A percentile compares a stretch with the other conserved stretches of the same genome.
Conservation (phyloP, 1,284 basidiomycete genomes). For the Lentinula novae-zelandiae region DNA sequence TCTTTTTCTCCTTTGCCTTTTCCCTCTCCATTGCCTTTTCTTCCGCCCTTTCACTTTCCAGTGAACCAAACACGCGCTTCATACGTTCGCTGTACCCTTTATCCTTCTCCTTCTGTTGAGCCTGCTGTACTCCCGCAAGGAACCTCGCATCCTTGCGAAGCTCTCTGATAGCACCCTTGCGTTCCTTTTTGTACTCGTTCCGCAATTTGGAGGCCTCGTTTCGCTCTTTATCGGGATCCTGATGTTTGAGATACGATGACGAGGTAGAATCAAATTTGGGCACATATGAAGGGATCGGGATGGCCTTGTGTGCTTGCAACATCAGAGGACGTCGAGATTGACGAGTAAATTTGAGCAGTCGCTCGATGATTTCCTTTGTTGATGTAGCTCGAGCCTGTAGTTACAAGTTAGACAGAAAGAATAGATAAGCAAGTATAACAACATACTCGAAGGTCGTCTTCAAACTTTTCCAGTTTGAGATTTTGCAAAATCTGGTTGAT, state of each 20-base stretch:
- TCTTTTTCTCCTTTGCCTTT: conserved; percentile 73
- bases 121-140: conserved; percentile 84
- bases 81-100: conserved; percentile 72
- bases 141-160: conserved; percentile 94
- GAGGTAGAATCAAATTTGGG: conserved; percentile 91
- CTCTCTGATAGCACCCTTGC: conserved; percentile 96
- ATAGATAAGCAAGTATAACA: not conserved
- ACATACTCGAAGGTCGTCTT: conserved; percentile 55
- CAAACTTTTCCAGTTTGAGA: conserved; percentile 46
- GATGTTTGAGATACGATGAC: conserved; percentile 76
- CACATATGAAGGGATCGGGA: conserved; percentile 89
- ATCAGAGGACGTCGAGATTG: conserved; percentile 76
- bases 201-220: conserved; percentile 87
- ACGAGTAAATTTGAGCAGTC: conserved; percentile 71
- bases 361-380: conserved; percentile 42
- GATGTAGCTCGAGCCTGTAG: conserved; percentile 43
- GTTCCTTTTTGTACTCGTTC: conserved; percentile 91
- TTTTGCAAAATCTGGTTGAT: conserved; percentile 55
- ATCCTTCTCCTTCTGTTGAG: conserved; percentile 85
- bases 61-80: conserved; percentile 78
- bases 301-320: conserved; percentile 94
- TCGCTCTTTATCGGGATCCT: conserved; percentile 92
- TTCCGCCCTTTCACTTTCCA: conserved; percentile 92
- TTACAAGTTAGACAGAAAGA: conserved; percentile 8
- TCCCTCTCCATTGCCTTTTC: conserved; percentile 90